Conservation (phyloP, 2,329 filamentous ascomycete genomes). For the Ceratocystis huliohia region DNA sequence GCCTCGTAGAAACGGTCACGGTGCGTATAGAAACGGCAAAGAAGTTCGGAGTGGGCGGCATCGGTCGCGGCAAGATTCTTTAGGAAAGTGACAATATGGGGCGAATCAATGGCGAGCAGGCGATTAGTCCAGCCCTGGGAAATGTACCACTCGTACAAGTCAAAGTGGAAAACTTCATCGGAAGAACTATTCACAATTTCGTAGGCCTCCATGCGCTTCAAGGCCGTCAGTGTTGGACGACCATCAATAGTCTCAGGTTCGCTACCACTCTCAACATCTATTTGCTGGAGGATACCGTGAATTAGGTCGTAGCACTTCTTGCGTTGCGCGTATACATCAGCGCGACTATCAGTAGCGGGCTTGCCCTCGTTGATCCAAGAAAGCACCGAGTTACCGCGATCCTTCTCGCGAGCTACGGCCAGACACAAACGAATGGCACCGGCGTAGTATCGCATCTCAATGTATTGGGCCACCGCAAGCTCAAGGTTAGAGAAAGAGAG, state of each 20-base stretch:
- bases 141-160: constrained; percentile 97
- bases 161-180: constrained; percentile 90
- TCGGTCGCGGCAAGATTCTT: constrained; percentile 60
- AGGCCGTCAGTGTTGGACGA: constrained; percentile 59
- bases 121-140: constrained; percentile 71
- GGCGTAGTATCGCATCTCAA: constrained; percentile 75
- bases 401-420: constrained; percentile 67
- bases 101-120: constrained; percentile 70
- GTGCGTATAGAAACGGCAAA: constrained; percentile 87
- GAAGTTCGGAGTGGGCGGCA: constrained; percentile 69
- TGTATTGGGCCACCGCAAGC: constrained; percentile 66
- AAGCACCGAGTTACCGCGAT: constrained; percentile 74
- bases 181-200: constrained; percentile 74
- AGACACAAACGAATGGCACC: constrained; percentile 83
- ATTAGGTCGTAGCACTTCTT: constrained; percentile 78
- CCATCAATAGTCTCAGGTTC: constrained; percentile 69
- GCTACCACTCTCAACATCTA: constrained; percentile 57
- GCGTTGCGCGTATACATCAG: constrained; percentile 54
- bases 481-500: constrained; percentile 70
- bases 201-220: constrained; percentile 77
- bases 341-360: constrained; percentile 57
- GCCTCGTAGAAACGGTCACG: constrained; percentile 74
- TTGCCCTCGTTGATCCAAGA: constrained; percentile 78
- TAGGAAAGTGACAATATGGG: constrained; percentile 77
- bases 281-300: constrained; percentile 62